A percentile compares a stretch with the other conserved stretches of the same genome.
Evolutionary conservation across 2,329 filamentous ascomycete genomes (phyloP).

Genomic region (Diaporthe citri): DNA sequence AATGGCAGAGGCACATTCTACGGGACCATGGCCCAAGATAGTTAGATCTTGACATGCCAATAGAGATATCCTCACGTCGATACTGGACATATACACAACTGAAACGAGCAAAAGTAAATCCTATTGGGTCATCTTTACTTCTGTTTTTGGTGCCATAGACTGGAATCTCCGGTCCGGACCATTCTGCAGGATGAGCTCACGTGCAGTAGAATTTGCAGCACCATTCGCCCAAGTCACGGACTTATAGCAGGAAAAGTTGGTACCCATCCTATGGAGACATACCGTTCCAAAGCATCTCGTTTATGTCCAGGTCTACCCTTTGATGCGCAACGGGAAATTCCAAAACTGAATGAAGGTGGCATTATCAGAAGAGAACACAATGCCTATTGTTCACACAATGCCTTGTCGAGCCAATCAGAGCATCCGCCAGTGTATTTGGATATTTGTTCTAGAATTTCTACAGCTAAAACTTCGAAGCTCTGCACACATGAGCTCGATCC

Average conservation of each 20-base stretch:
- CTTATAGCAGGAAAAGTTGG: no score
- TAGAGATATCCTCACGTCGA: neutral
- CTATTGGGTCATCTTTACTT: neutral
- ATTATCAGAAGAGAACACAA: neutral
- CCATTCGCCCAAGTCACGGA: neutral
- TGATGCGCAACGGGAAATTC: neutral
- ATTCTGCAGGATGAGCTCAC: neutral
- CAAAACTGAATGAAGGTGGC: neutral
- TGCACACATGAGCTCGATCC: neutral
- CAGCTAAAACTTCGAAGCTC: neutral
- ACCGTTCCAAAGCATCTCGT: neutral
- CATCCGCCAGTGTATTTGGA: neutral
- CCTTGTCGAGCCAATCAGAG: neutral
- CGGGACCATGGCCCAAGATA: constrained; percentile 32
- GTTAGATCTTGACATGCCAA: neutral
- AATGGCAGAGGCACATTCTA: constrained; percentile 62
- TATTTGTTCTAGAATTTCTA: neutral
- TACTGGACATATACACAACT: no score
- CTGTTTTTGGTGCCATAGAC: neutral
- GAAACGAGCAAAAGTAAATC: neutral
- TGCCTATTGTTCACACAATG: neutral
- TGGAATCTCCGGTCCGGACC: neutral
- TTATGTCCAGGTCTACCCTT: neutral
- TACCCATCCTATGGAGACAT: neutral
- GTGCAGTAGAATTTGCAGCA: neutral